Evolutionary conservation across 139 green algal genomes (phyloP).

Genomic region (Diplosphaera chodatii): DNA sequence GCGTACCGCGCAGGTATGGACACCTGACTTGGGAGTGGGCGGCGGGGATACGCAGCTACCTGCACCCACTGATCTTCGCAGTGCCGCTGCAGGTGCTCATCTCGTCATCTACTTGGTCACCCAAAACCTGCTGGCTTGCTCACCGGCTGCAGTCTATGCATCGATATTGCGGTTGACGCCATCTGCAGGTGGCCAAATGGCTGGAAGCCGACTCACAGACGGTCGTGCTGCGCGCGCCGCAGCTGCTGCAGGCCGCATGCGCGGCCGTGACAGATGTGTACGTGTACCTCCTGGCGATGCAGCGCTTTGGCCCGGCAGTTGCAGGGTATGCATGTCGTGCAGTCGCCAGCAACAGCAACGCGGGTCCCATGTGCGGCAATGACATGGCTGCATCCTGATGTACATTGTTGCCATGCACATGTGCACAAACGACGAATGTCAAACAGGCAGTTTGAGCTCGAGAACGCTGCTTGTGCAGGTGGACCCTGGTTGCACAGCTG

Average conservation of each 20-base stretch:
- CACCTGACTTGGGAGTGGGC: constrained; percentile 71
- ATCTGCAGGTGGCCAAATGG: not conserved
- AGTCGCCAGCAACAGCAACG: no score
- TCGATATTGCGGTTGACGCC: no score
- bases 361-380: no score
- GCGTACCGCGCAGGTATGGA: constrained; percentile 40
- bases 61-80: constrained; percentile 61
- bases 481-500: constrained; percentile 42
- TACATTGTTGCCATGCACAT: no score
- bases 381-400: no score
- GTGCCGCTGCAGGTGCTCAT: constrained; percentile 25
- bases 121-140: not conserved
- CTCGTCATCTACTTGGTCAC: no score
- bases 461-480: constrained; percentile 28
- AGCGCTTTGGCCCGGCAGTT: constrained; percentile 12
- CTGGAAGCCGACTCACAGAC: not conserved
- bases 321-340: constrained; percentile 17
- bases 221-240: constrained; percentile 20
- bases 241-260: constrained; percentile 38
- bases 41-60: constrained; percentile 42
- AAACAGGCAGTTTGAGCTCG: no score
- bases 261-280: constrained; percentile 36
- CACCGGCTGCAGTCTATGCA: no score
- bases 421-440: no score
- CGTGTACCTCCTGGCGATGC: constrained; percentile 22